Conservation (phyloP, 2,329 filamentous ascomycete species). For the Epichloe coenophiala region DNA sequence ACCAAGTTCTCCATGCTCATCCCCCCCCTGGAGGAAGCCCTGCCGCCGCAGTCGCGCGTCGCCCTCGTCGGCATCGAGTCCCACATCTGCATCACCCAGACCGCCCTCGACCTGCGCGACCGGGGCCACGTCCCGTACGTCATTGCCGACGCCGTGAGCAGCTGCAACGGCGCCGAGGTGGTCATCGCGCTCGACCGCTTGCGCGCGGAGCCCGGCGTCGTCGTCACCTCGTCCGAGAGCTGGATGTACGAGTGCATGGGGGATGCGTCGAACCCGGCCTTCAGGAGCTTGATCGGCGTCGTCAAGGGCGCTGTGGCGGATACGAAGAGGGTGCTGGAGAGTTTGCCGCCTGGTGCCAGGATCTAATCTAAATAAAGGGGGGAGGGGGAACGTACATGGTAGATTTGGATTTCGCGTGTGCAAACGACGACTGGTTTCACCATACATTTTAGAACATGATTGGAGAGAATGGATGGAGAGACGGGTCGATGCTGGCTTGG, state of each 20-base stretch:
- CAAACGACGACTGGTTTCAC: too few species aligned
- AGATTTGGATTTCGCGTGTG: too few species aligned
- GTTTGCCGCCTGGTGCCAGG: constrained; percentile 44
- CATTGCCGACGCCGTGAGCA: constrained; percentile 79
- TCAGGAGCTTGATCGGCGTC: constrained; percentile 57
- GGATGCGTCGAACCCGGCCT: constrained; percentile 61
- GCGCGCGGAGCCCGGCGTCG: constrained; percentile 54
- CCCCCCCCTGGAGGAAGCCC: constrained; percentile 41
- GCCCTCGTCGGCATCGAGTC: constrained; percentile 84
- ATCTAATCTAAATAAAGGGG: constrained; percentile 31
- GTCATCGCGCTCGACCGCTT: constrained; percentile 64
- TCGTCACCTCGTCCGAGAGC: constrained; percentile 78
- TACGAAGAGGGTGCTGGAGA: constrained; percentile 56
- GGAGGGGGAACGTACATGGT: neutral
- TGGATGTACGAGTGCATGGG: constrained; percentile 77
- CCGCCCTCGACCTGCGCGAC: constrained; percentile 64
- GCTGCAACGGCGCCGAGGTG: constrained; percentile 72
- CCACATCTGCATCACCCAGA: constrained; percentile 93
- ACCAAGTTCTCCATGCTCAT: constrained; percentile 81
- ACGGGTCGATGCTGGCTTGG: too few species aligned
- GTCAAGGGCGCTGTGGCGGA: constrained; percentile 64
- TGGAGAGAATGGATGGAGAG: too few species aligned
- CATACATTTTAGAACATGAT: too few species aligned
- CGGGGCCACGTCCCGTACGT: constrained; percentile 74
- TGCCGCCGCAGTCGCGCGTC: constrained; percentile 36